A percentile compares a stretch with the other conserved stretches of the same genome.
These are phyloP conservation scores for Aspergillus felis DNA, from an alignment of 2,329 filamentous ascomycete genomes.

Conservation along the genomic window DNA sequence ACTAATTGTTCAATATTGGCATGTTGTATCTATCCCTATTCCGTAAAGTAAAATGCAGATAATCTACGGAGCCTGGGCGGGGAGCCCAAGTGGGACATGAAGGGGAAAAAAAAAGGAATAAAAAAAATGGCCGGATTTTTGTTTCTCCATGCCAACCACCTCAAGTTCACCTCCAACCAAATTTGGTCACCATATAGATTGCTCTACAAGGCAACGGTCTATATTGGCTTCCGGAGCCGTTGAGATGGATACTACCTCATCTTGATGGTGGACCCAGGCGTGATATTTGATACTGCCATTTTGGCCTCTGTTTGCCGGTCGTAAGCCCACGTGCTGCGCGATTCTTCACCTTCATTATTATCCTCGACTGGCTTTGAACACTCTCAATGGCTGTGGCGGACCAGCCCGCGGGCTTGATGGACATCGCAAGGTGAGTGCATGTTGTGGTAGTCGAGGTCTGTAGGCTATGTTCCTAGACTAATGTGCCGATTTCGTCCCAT, in stretches of 20 bases:
- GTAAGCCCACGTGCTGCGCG: slow-evolving; percentile 8
- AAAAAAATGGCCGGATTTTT: background rate
- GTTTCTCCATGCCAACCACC: slow-evolving; percentile 19
- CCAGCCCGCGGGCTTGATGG: slow-evolving; percentile 39
- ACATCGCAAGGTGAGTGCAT: slow-evolving; percentile 38
- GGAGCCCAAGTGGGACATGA: background rate
- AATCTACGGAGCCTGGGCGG: too few species aligned
- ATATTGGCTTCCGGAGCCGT: slow-evolving; percentile 60
- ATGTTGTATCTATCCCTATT: background rate
- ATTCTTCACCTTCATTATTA: slow-evolving; percentile 1
- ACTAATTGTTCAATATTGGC: background rate
- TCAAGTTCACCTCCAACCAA: slow-evolving; percentile 5
- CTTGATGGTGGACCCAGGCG: slow-evolving; percentile 17
- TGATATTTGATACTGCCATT: slow-evolving; percentile 15
- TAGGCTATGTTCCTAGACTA: background rate
- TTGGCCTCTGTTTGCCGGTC: slow-evolving; percentile 7
- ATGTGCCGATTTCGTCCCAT: background rate
- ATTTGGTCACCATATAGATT: slow-evolving; percentile 11
- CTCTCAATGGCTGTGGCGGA: slow-evolving; percentile 37
- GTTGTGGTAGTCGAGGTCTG: too few species aligned
- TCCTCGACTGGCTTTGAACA: background rate
- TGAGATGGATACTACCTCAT: slow-evolving; percentile 4
- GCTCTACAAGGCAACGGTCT: slow-evolving; percentile 53
- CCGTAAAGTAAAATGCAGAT: background rate
- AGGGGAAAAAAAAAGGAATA: background rate